These are phyloP conservation scores for Calonectria montana DNA, from an alignment of 2,329 filamentous ascomycete genomes.

Conservation along the genomic window DNA sequence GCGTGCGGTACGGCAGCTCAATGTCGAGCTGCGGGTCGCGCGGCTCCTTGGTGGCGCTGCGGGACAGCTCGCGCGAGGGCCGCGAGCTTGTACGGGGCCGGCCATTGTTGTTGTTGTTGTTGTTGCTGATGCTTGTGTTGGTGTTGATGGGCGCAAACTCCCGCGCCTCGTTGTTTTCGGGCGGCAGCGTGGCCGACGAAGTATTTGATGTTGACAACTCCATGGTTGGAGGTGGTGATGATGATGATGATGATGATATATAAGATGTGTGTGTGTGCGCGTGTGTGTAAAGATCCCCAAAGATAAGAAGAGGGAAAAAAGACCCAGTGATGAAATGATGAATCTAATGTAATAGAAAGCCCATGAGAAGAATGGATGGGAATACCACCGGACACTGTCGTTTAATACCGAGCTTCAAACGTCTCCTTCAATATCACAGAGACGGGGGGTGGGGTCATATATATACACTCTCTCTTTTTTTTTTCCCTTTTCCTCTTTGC, in stretches of 20 bases:
- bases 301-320: neutral
- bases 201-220: constrained; percentile 11
- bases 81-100: constrained; percentile 37
- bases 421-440: neutral
- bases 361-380: neutral
- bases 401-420: neutral
- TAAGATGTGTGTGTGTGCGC: too few relatives aligned
- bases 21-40: constrained; percentile 57
- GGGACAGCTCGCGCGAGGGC: constrained; percentile 27
- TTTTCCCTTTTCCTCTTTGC: neutral
- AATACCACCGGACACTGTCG: neutral
- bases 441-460: constrained; percentile 2
- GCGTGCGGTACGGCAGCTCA: constrained; percentile 74
- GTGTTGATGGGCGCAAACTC: constrained; percentile 40
- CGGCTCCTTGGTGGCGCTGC: constrained; percentile 52
- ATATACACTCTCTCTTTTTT: constrained; percentile 27
- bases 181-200: constrained; percentile 23
- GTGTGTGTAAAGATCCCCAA: too few relatives aligned
- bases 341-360: neutral
- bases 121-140: constrained; percentile 23
- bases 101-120: constrained; percentile 30
- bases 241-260: neutral
- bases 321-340: neutral
- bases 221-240: neutral
- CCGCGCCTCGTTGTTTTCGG: neutral